These are phyloP conservation scores for Diplogelasinospora grovesii DNA, from an alignment of 495 filamentous ascomycete genomes.

Conservation along the genomic window DNA sequence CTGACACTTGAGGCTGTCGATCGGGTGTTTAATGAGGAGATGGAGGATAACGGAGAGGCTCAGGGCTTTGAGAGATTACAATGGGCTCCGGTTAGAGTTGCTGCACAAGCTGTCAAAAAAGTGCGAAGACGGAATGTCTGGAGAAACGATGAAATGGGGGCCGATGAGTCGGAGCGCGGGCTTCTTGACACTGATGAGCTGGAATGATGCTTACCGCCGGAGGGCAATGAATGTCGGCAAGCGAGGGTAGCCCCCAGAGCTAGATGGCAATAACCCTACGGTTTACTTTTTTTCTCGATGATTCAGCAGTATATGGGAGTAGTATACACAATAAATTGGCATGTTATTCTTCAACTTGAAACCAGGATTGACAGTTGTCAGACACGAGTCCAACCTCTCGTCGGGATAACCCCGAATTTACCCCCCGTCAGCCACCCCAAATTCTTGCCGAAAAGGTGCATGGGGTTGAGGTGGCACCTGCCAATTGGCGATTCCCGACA, in stretches of 20 bases:
- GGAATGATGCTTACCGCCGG: background rate
- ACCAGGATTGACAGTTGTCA: too few species aligned
- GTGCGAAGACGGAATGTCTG: background rate
- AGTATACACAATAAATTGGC: too few species aligned
- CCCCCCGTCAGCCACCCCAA: too few species aligned
- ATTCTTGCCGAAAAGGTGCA: too few species aligned
- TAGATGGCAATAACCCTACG: background rate
- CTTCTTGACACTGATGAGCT: conserved; percentile 3
- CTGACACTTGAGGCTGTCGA: conserved; percentile 44
- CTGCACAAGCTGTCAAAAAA: conserved; percentile 12
- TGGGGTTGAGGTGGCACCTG: too few species aligned
- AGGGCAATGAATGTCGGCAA: too few species aligned
- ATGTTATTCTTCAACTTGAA: too few species aligned
- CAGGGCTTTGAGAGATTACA: conserved; percentile 12
- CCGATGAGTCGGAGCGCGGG: conserved; percentile 5
- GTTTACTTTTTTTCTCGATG: background rate
- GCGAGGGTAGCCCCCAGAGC: too few species aligned
- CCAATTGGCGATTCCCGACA: too few species aligned
- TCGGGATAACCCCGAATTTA: too few species aligned
- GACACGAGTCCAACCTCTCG: too few species aligned
- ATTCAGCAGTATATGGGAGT: background rate
- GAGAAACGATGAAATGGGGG: too few species aligned
- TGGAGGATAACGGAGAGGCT: background rate
- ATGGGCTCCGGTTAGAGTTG: conserved; percentile 19
- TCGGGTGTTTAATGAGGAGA: conserved; percentile 39